A percentile compares a stretch with the other conserved stretches of the same genome.
Conservation (phyloP, 1,284 basidiomycete genomes). For the Microstroma glucosiphilum region DNA sequence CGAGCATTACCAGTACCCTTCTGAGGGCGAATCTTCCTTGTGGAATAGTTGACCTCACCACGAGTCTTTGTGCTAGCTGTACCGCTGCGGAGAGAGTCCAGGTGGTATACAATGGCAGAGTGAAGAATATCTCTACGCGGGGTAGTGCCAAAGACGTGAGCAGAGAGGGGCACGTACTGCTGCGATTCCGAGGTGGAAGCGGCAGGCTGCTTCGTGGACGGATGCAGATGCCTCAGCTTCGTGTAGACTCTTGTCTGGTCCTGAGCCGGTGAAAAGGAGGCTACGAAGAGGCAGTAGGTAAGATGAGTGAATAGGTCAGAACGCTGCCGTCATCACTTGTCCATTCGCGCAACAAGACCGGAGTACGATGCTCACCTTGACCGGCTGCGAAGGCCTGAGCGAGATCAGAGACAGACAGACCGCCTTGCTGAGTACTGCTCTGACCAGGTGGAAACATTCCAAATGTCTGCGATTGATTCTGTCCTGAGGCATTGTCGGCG, state of each 20-base stretch:
- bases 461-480: too few relatives aligned
- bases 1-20: constrained; percentile 87
- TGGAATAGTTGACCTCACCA: constrained; percentile 79
- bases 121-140: constrained; percentile 88
- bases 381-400: too few relatives aligned
- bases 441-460: too few relatives aligned
- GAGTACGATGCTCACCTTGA: too few relatives aligned
- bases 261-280: too few relatives aligned
- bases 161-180: constrained; percentile 63
- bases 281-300: too few relatives aligned
- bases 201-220: constrained; percentile 6
- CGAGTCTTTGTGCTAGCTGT: constrained; percentile 87
- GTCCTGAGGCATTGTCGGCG: not conserved
- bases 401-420: too few relatives aligned
- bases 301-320: too few relatives aligned
- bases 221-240: constrained; percentile 9
- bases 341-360: too few relatives aligned
- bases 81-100: constrained; percentile 79
- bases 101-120: constrained; percentile 81
- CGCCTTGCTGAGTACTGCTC: too few relatives aligned
- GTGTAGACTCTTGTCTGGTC: not conserved
- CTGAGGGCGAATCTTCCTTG: constrained; percentile 78
- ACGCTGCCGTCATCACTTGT: too few relatives aligned
- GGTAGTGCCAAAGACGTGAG: constrained; percentile 72
- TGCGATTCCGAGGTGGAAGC: not conserved